These are phyloP conservation scores for Talaromyces sp. DNA, from an alignment of 2,329 filamentous ascomycete species.

Conservation along the genomic window DNA sequence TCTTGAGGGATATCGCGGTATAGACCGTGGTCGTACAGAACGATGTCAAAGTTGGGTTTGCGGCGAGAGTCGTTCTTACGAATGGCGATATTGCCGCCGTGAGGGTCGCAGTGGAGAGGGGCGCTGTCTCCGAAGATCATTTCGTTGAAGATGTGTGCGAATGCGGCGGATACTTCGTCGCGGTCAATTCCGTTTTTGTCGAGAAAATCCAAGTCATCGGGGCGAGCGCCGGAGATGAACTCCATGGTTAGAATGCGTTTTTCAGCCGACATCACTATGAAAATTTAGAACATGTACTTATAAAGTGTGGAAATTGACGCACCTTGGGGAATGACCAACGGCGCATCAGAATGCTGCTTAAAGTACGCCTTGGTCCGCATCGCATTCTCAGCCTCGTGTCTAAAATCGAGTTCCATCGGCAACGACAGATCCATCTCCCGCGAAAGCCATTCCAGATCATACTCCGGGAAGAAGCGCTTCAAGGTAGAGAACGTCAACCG, in stretches of 20 bases:
- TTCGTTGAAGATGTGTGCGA: constrained; percentile 94
- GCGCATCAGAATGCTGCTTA: constrained; percentile 65
- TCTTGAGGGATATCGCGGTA: constrained; percentile 85
- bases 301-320: not conserved
- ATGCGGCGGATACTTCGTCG: constrained; percentile 87
- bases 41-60: constrained; percentile 82
- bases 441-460: constrained; percentile 93
- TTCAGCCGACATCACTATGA: constrained; percentile 75
- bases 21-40: constrained; percentile 94
- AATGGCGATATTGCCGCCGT: constrained; percentile 93
- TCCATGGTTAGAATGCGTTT: constrained; percentile 94
- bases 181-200: constrained; percentile 84
- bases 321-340: constrained; percentile 76
- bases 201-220: constrained; percentile 84
- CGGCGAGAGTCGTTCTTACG: constrained; percentile 65
- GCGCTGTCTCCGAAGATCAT: constrained; percentile 95
- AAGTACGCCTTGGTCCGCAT: constrained; percentile 78
- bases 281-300: not conserved
- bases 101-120: constrained; percentile 92
- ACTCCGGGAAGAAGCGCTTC: constrained; percentile 93
- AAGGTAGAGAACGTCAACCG: constrained; percentile 83
- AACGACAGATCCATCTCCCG: constrained; percentile 88
- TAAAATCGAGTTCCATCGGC: constrained; percentile 88
- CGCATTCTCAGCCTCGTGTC: constrained; percentile 80
- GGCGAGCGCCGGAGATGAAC: constrained; percentile 77